Evolutionary conservation across 2,329 filamentous ascomycete species (phyloP), one percentile per base, ranked within the genome.

Genomic region (Madurella mycetomatis): DNA sequence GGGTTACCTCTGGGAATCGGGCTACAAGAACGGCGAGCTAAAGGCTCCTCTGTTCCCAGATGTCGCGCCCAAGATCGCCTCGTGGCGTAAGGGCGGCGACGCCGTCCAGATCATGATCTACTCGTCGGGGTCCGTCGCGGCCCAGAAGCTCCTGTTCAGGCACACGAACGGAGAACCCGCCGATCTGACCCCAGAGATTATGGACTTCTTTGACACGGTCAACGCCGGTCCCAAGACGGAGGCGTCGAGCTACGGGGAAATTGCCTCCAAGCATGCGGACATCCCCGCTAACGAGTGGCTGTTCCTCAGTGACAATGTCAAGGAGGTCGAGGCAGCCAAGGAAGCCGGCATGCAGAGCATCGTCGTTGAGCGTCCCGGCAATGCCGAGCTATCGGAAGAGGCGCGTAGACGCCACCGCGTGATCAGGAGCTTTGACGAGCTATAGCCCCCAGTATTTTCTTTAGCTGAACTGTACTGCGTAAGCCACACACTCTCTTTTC

Each of bases 261-360:
- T 92, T 61, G 75, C 80, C 46, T 68, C 69, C 45, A 72, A 75
- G 51, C 66, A 75, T 43, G 68, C 81, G 15, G 72, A 76, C 34
- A 72, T 77, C 53, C 62, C 55, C 47, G 68, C 77, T 16, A 69
- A 68, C 11, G 75, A 80, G 53, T 88, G 88, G 75, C 74, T 90
- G n/a, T 94, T 94, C 68, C 73, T 92, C 57, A 92, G 87, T 65
- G 89, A 94, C 72, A 91, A 91, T 65, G 77, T 88, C 44, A 82
- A 80, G 65, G 85, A 88, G 70, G 83, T 87, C 37, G 75, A 79
- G 49, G 84, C 85, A 46, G 85, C 85, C 41, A 75, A 76, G 57
- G 72, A 70, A 53, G 81, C 83, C 11, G 84, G 84, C n/a, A 83
- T 88, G 80, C 75, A 77, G 63, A 80, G 81, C 64, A 71, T 81